Percentiles rank a stretch among this genome's conserved stretches.
These are phyloP conservation scores for Colletotrichum sp. DNA, from an alignment of 2,329 filamentous ascomycete genomes.

Conservation along the genomic window DNA sequence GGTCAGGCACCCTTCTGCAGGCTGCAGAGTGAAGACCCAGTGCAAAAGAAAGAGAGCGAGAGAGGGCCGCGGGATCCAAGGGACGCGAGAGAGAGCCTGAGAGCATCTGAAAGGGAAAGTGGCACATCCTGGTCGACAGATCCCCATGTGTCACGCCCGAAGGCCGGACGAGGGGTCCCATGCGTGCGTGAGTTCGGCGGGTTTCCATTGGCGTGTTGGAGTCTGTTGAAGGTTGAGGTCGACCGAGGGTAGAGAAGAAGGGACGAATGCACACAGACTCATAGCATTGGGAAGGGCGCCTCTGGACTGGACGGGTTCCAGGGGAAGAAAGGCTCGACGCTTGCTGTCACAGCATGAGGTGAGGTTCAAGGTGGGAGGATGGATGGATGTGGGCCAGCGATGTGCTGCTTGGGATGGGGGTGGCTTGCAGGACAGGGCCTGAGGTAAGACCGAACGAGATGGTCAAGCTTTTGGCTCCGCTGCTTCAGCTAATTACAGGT, in stretches of 20 bases:
- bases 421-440: background rate
- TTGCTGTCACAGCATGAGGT: slow-evolving; percentile 11
- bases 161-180: slow-evolving; percentile 1
- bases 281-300: background rate
- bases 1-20: background rate
- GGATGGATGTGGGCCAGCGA: background rate
- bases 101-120: background rate
- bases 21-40: background rate
- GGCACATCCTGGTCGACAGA: background rate
- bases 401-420: background rate
- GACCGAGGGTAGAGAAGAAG: background rate
- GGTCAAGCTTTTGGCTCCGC: background rate
- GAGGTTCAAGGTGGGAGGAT: background rate
- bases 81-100: slow-evolving; percentile 1
- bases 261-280: background rate
- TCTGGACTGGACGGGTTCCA: background rate
- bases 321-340: background rate
- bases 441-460: background rate
- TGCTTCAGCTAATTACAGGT: background rate
- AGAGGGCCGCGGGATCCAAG: slow-evolving; percentile 4
- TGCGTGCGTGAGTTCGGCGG: background rate
- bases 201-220: background rate
- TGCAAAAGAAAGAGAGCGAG: background rate
- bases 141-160: slow-evolving; percentile 4
- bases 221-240: background rate